Conservation (phyloP, 2,329 filamentous ascomycete genomes). For the Arthroderma sp. region DNA sequence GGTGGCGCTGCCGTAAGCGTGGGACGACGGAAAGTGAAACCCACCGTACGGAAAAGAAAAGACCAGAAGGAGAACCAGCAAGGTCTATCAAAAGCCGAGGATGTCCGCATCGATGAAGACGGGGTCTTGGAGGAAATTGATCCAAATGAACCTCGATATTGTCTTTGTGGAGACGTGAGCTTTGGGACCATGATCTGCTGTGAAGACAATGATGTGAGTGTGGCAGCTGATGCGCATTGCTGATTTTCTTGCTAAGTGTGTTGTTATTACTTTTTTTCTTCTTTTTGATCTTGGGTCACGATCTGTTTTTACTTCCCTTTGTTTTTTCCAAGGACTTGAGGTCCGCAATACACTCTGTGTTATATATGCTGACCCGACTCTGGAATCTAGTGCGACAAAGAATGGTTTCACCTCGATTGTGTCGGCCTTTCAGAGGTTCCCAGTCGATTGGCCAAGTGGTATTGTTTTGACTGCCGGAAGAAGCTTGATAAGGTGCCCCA, state of each 20-base stretch:
- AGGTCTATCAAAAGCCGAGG: conserved; percentile 18
- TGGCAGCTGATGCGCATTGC: conserved; percentile 1
- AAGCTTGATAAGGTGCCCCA: conserved; percentile 30
- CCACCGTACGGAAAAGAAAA: conserved; percentile 28
- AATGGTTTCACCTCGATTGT: conserved; percentile 55
- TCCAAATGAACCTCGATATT: conserved; percentile 51
- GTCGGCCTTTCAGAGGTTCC: conserved; percentile 46
- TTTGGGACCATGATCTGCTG: conserved; percentile 55
- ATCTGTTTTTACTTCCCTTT: conserved; percentile 1
- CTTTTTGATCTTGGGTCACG: neutral
- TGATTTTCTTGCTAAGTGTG: conserved; percentile 13
- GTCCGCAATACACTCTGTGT: neutral
- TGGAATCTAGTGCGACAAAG: conserved; percentile 42
- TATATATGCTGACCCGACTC: neutral
- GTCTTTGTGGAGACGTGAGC: conserved; percentile 50
- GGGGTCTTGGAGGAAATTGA: conserved; percentile 41
- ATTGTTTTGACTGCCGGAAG: conserved; percentile 48
- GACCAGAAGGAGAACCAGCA: conserved; percentile 25
- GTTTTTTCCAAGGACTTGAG: neutral
- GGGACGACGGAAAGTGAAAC: conserved; percentile 45
- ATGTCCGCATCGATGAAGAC: conserved; percentile 34
- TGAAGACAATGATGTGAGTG: conserved; percentile 45
- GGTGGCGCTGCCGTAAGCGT: conserved; percentile 50
- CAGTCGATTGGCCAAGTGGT: conserved; percentile 51
- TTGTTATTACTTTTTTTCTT: conserved; percentile 7